phyloP scores from a whole-genome alignment of 257 asterid genomes.

The Solanum raphanifolium region DNA sequence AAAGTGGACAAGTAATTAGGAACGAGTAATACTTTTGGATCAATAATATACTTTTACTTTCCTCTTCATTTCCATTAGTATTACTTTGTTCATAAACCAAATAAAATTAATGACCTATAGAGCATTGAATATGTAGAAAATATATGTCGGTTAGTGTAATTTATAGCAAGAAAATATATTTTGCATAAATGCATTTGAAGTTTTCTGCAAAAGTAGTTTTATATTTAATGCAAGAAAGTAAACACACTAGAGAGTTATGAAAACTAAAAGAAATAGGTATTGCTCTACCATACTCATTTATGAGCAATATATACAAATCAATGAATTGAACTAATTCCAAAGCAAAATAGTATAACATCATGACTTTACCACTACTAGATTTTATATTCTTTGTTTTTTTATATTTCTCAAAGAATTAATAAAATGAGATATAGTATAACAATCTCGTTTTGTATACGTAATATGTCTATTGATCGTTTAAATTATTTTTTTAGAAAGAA shows the following conservation, averaged over 20 bases:
- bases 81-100: background rate
- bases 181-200: background rate
- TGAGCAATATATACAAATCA: background rate
- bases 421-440: background rate
- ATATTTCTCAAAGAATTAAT: background rate
- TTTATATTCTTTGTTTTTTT: background rate
- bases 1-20: too few relatives aligned
- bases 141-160: background rate
- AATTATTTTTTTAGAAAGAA: background rate
- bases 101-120: background rate
- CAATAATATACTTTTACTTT: too few relatives aligned
- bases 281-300: background rate
- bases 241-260: background rate
- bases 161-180: background rate
- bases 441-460: background rate
- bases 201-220: background rate
- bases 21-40: background rate
- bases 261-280: slow-evolving; percentile 1
- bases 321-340: background rate
- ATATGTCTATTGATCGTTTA: background rate
- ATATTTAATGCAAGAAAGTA: background rate
- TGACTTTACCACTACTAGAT: background rate
- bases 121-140: background rate
- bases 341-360: background rate
- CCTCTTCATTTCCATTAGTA: background rate